phyloP scores from a whole-genome alignment of 257 asterid genomes.

The Echites panduratus region DNA sequence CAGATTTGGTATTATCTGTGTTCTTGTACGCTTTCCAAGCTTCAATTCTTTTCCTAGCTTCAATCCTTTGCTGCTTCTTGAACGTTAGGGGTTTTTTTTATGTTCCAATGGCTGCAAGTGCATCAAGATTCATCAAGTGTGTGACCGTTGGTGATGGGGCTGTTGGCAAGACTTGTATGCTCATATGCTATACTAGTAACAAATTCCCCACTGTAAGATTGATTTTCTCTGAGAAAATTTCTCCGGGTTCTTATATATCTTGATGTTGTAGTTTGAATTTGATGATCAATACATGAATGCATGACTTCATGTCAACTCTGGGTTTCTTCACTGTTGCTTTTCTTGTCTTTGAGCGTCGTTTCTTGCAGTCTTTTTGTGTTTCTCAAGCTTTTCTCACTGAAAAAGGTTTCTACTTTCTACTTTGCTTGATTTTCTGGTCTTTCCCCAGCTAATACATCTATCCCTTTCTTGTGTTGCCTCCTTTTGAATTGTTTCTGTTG shows the following conservation, averaged over 20 bases:
- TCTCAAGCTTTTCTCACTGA: constrained; percentile 6
- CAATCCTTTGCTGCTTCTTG: constrained; percentile 4
- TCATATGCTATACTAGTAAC: constrained; percentile 94
- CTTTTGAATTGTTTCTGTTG: constrained; percentile 12
- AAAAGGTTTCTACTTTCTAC: constrained; percentile 8
- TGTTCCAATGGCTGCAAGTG: constrained; percentile 71
- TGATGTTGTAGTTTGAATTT: constrained; percentile 1
- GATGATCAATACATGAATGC: constrained; percentile 5
- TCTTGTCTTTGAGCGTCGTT: constrained; percentile 5
- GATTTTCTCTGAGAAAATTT: constrained; percentile 15
- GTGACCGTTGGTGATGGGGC: constrained; percentile 99
- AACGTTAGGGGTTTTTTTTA: constrained; percentile 7
- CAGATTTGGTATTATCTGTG: constrained; percentile 17
- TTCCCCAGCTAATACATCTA: not conserved
- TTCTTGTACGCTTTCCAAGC: constrained; percentile 9
- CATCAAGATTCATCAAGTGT: constrained; percentile 93
- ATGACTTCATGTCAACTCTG: not conserved
- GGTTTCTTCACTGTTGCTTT: not conserved
- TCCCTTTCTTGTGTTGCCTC: constrained; percentile 13
- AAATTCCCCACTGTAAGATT: constrained; percentile 86
- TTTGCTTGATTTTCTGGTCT: constrained; percentile 5
- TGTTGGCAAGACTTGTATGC: constrained; percentile 99
- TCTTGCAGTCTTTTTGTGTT: constrained; percentile 19
- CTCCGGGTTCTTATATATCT: constrained; percentile 17
- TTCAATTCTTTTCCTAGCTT: constrained; percentile 10